These are phyloP conservation scores for Cronartium ribicola DNA, from an alignment of 1,284 basidiomycete species.

Conservation along the genomic window DNA sequence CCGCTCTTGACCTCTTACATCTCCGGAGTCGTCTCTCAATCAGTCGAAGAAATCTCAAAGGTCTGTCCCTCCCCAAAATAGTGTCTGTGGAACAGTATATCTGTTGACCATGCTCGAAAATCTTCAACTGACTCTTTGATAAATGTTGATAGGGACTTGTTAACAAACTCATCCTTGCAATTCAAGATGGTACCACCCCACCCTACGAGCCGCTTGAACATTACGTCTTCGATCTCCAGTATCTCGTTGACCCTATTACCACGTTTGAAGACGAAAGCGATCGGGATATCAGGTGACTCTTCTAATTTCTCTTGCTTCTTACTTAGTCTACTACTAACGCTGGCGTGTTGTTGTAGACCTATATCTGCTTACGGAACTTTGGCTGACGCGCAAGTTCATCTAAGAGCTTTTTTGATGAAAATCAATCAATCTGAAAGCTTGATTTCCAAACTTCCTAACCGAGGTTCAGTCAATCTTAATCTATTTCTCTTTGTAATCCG, in stretches of 20 bases:
- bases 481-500: background rate
- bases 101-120: background rate
- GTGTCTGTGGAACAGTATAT: constrained; percentile 39
- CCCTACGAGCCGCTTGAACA: constrained; percentile 58
- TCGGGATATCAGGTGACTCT: constrained; percentile 51
- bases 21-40: constrained; percentile 68
- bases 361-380: constrained; percentile 71
- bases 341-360: constrained; percentile 53
- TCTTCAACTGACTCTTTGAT: constrained; percentile 32
- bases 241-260: constrained; percentile 69
- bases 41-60: constrained; percentile 67
- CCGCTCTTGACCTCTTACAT: constrained; percentile 83
- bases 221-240: constrained; percentile 60
- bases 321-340: background rate
- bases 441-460: constrained; percentile 17
- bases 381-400: constrained; percentile 75
- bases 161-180: constrained; percentile 69
- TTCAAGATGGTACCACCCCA: constrained; percentile 62
- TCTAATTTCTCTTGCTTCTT: background rate
- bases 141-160: constrained; percentile 60
- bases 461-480: constrained; percentile 13
- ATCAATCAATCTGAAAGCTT: constrained; percentile 16
- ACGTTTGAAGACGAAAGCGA: constrained; percentile 61
- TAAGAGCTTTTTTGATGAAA: constrained; percentile 31
- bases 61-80: constrained; percentile 54